Evolutionary conservation across 2,329 filamentous ascomycete species (phyloP).

Genomic region (Pyrenophora seminiperda): DNA sequence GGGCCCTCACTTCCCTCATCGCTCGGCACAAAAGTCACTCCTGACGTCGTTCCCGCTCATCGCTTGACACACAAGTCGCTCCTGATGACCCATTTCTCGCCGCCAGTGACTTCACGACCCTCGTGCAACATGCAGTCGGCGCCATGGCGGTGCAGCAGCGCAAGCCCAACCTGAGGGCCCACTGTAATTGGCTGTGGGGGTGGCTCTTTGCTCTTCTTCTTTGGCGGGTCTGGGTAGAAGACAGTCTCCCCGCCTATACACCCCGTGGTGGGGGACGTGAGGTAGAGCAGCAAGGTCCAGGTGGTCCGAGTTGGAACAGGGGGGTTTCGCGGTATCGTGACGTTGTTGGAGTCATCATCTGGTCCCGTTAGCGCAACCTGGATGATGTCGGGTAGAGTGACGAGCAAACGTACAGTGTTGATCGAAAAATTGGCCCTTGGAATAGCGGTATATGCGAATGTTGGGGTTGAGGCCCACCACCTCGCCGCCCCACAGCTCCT

Average conservation of each 20-base stretch:
- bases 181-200: constrained; percentile 69
- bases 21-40: too few relatives aligned
- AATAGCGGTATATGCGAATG: constrained; percentile 87
- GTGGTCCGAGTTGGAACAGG: constrained; percentile 70
- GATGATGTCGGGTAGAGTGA: background rate
- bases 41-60: constrained; percentile 42
- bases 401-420: constrained; percentile 73
- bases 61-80: constrained; percentile 76
- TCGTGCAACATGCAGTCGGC: constrained; percentile 89
- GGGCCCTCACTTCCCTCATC: too few relatives aligned
- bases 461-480: constrained; percentile 86
- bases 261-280: constrained; percentile 75
- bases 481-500: constrained; percentile 73
- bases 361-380: constrained; percentile 11
- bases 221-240: constrained; percentile 72
- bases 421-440: constrained; percentile 86
- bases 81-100: constrained; percentile 90
- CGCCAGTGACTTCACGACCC: constrained; percentile 75
- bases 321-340: constrained; percentile 58
- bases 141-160: constrained; percentile 86
- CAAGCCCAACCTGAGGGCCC: constrained; percentile 79
- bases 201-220: constrained; percentile 47
- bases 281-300: constrained; percentile 88
- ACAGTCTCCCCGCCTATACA: constrained; percentile 88
- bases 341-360: constrained; percentile 83